A percentile compares a stretch with the other conserved stretches of the same genome.
Evolutionary conservation across 306 rosid species (phyloP).

Genomic region (Biancaea sappan): DNA sequence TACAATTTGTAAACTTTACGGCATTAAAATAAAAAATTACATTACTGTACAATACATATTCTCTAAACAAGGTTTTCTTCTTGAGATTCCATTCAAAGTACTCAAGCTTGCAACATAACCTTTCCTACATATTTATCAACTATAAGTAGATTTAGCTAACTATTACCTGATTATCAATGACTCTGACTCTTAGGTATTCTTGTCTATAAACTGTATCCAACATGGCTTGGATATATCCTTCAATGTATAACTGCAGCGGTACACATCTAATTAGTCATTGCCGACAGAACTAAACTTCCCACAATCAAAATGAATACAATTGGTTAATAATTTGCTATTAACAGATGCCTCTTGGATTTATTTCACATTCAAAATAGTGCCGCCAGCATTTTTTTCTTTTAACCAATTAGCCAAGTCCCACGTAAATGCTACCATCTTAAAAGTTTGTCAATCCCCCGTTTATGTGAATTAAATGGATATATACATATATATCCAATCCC

Average conservation of each 20-base stretch:
- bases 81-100: constrained; percentile 9
- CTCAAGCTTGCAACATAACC: constrained; percentile 21
- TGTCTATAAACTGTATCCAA: constrained; percentile 86
- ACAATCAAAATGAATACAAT: constrained; percentile 15
- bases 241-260: constrained; percentile 81
- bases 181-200: constrained; percentile 91
- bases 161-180: constrained; percentile 78
- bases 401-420: not conserved
- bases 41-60: constrained; percentile 16
- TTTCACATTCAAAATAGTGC: constrained; percentile 4
- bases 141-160: constrained; percentile 26
- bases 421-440: not conserved
- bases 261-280: constrained; percentile 35
- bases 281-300: constrained; percentile 3
- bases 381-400: not conserved
- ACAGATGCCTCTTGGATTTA: not conserved
- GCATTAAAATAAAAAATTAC: constrained; percentile 13
- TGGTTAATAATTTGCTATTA: constrained; percentile 4
- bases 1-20: constrained; percentile 18
- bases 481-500: not conserved
- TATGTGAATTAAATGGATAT: not conserved
- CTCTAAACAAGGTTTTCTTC: constrained; percentile 21
- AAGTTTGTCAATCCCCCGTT: not conserved
- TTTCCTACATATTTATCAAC: constrained; percentile 11
- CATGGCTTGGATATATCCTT: constrained; percentile 99